Conservation (phyloP, 2,329 filamentous ascomycete species). For the Nigrograna mackinnonii region DNA sequence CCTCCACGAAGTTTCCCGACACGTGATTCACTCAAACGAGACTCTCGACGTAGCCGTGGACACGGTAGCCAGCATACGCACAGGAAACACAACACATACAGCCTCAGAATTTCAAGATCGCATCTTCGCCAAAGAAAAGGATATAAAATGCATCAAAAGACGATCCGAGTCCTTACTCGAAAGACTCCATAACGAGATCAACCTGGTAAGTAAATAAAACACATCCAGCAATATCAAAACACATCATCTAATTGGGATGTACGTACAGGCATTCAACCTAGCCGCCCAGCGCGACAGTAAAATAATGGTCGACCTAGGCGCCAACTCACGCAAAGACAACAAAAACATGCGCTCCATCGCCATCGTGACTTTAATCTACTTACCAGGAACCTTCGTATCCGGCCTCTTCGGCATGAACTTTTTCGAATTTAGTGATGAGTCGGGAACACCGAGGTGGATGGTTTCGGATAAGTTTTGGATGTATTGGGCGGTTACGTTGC, state of each 20-base stretch:
- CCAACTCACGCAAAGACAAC: constrained; percentile 22
- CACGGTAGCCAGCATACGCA: constrained; percentile 3
- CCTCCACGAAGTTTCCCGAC: constrained; percentile 7
- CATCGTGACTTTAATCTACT: constrained; percentile 43
- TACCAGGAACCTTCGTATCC: constrained; percentile 46
- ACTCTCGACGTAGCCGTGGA: constrained; percentile 10
- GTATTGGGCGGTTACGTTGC: constrained; percentile 9
- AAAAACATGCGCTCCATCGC: constrained; percentile 43
- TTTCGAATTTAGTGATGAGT: neutral
- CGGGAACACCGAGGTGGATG: neutral
- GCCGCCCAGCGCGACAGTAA: neutral
- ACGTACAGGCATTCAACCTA: constrained; percentile 1
- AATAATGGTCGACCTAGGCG: neutral
- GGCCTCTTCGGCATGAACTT: neutral
- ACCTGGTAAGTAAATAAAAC: constrained; percentile 2
- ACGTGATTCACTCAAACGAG: constrained; percentile 9
- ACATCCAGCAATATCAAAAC: no score
- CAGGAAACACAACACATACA: no score
- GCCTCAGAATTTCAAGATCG: no score
- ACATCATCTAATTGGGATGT: constrained; percentile 6
- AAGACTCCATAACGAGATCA: constrained; percentile 8
- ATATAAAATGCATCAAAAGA: constrained; percentile 5
- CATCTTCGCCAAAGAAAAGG: no score
- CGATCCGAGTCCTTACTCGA: constrained; percentile 5
- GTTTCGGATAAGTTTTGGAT: constrained; percentile 8